phyloP scores from a whole-genome alignment of 805 yeast genomes.

The Metschnikowia borealis region DNA sequence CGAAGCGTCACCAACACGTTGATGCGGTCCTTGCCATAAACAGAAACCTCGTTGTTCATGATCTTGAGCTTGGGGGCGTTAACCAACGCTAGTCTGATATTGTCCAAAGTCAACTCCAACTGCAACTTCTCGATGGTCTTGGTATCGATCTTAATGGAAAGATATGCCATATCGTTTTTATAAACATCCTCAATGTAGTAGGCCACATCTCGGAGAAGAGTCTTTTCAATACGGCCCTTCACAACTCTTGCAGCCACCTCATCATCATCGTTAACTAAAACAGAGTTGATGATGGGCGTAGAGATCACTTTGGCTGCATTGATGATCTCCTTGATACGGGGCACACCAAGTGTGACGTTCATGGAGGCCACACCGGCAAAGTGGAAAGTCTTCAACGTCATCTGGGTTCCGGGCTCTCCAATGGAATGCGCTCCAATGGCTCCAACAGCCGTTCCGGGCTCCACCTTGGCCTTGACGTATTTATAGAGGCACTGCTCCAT shows the following conservation, averaged over 20 bases:
- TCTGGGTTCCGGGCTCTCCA: constrained; percentile 98
- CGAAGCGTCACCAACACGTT: constrained; percentile 53
- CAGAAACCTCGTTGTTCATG: constrained; percentile 62
- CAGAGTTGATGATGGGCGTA: constrained; percentile 95
- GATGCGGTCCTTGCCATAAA: constrained; percentile 61
- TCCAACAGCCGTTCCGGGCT: constrained; percentile 99
- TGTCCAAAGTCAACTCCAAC: constrained; percentile 80
- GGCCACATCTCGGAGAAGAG: constrained; percentile 80
- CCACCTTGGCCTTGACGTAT: constrained; percentile 86
- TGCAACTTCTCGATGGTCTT: constrained; percentile 85
- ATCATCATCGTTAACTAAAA: constrained; percentile 85
- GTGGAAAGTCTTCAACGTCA: constrained; percentile 97
- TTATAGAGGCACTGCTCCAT: constrained; percentile 73
- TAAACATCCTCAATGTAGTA: constrained; percentile 92
- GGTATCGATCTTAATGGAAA: constrained; percentile 78
- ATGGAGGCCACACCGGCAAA: constrained; percentile 97
- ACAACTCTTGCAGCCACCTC: constrained; percentile 98
- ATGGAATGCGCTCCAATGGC: constrained; percentile 99
- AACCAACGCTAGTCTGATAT: constrained; percentile 77
- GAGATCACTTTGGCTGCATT: constrained; percentile 94
- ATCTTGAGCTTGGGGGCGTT: constrained; percentile 89
- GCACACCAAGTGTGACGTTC: constrained; percentile 95
- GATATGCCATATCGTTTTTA: constrained; percentile 68
- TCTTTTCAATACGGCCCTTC: constrained; percentile 94
- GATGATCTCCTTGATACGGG: constrained; percentile 95